These are phyloP conservation scores for Penicillium argentinense DNA, from an alignment of 495 filamentous ascomycete species.

Conservation along the genomic window DNA sequence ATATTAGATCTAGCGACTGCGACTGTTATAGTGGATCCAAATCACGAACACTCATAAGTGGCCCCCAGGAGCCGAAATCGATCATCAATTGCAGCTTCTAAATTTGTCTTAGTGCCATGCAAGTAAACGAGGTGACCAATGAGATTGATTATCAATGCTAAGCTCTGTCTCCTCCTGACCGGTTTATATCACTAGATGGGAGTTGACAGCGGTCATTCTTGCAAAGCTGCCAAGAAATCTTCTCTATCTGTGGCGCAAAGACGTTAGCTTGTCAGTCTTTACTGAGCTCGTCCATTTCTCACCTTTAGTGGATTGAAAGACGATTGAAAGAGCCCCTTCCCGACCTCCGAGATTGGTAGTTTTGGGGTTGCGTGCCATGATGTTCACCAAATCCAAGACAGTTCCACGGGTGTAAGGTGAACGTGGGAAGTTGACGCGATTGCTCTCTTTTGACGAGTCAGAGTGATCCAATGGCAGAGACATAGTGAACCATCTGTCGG, in stretches of 20 bases:
- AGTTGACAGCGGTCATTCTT: background rate
- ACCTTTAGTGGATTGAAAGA: slow-evolving; percentile 31
- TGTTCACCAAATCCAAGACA: slow-evolving; percentile 35
- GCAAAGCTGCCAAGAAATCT: background rate
- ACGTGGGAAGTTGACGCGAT: slow-evolving; percentile 24
- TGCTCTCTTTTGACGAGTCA: slow-evolving; percentile 24
- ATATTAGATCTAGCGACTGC: too few relatives aligned
- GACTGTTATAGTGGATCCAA: too few relatives aligned
- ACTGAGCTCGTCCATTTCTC: background rate
- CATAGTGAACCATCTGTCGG: slow-evolving; percentile 38
- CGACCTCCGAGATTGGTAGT: slow-evolving; percentile 16
- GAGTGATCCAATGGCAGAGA: slow-evolving; percentile 7
- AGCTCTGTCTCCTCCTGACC: background rate
- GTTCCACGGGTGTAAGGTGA: slow-evolving; percentile 28
- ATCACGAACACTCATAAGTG: too few relatives aligned
- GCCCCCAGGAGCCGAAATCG: too few relatives aligned
- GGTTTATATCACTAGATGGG: background rate
- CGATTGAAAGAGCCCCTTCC: slow-evolving; percentile 33
- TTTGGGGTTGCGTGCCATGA: slow-evolving; percentile 30
- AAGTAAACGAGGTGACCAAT: too few relatives aligned
- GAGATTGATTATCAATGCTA: too few relatives aligned
- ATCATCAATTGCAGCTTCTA: too few relatives aligned
- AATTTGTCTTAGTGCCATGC: too few relatives aligned
- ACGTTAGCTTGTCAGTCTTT: background rate
- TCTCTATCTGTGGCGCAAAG: background rate